Percentiles rank a stretch among this genome's conserved stretches.
Conservation (phyloP, 768 basidiomycete genomes). For the Suillus ampliporus region DNA sequence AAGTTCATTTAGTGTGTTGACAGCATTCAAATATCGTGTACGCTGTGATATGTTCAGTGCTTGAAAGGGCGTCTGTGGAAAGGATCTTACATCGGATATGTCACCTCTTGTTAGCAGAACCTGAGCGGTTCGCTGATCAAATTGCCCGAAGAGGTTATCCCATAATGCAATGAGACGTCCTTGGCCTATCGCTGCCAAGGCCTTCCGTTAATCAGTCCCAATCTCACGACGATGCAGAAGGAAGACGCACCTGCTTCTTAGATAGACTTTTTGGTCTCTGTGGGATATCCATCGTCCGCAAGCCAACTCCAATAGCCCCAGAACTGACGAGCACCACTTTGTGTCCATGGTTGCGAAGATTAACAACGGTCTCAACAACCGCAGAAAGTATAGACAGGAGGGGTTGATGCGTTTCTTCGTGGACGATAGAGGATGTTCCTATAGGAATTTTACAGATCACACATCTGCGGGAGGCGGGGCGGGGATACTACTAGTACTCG, state of each 20-base stretch:
- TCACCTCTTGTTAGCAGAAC: slow-evolving; percentile 93
- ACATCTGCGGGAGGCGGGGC: slow-evolving; percentile 12
- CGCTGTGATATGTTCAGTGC: slow-evolving; percentile 54
- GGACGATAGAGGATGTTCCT: slow-evolving; percentile 96
- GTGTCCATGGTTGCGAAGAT: slow-evolving; percentile 81
- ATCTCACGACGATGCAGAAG: slow-evolving; percentile 3
- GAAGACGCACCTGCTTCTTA: slow-evolving; percentile 82
- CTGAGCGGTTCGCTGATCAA: slow-evolving; percentile 96
- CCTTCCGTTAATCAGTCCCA: slow-evolving; percentile 54
- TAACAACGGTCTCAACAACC: slow-evolving; percentile 88
- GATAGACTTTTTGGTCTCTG: slow-evolving; percentile 83
- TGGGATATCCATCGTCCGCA: slow-evolving; percentile 88
- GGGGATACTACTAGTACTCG: slow-evolving; percentile 37
- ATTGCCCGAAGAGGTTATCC: slow-evolving; percentile 94
- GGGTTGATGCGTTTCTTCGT: slow-evolving; percentile 91
- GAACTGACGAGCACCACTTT: slow-evolving; percentile 95
- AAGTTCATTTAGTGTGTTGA: slow-evolving; percentile 92
- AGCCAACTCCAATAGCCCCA: slow-evolving; percentile 95
- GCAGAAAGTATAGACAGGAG: slow-evolving; percentile 90
- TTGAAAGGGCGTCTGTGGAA: slow-evolving; percentile 11
- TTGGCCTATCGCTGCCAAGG: slow-evolving; percentile 96
- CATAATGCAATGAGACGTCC: slow-evolving; percentile 94
- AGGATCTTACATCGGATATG: slow-evolving; percentile 84
- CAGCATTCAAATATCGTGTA: slow-evolving; percentile 94
- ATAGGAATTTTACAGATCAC: slow-evolving; percentile 19